Evolutionary conservation across 192 early-diverging fungal species (phyloP), one percentile per base, ranked within the genome.

Genomic region (Mortierella alpina): DNA sequence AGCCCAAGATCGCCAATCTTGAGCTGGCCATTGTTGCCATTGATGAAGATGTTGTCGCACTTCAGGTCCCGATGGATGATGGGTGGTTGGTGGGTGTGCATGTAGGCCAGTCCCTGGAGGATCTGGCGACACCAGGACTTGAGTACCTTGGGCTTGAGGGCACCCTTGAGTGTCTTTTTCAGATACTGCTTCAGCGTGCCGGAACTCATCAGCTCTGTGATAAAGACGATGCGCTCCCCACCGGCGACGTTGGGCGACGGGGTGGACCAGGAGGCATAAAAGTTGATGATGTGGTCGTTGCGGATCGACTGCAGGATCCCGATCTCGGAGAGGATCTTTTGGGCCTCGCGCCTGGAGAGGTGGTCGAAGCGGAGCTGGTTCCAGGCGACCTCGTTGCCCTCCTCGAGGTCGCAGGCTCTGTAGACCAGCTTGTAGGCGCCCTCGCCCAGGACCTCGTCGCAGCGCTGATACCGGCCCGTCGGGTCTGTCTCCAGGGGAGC

Each of bases 381-480:
- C 94, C 94, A 96, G n/a, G 94, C 94, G 6, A 96, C 94, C 82
- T 96, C 94, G 15, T 93, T 87, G n/a, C 94, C 94, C 75, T 95
- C 92, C 67, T 96, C 93, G 56, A 90, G 88, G 68, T 96, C 94
- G 77, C 93, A 90, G 44, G 92, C 93, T 63, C 92, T 92, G 73
- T 87, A 96, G 22, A 96, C 94, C 60, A 90, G 86, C 68, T 96
- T 96, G 73, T 94, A 94, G 2, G 94, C 94, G 6, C 94, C 94
- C 71, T 90, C 91, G 55, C 94, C 94, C 3, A 95, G 86, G n/a
- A 73, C 49, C 42, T 82, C 82, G 45, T 66, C 72, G 52, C 85
- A 88, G 9, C 91, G 86, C 52, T 92, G 84, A 77, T 91, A 93
- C 53, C 91, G 84, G 57, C 88, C 87, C 31, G 90, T 84, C n/a